A percentile compares a stretch with the other conserved stretches of the same genome.
These are phyloP conservation scores for Hypocrella siamensis DNA, from an alignment of 2,329 filamentous ascomycete species.

Conservation along the genomic window DNA sequence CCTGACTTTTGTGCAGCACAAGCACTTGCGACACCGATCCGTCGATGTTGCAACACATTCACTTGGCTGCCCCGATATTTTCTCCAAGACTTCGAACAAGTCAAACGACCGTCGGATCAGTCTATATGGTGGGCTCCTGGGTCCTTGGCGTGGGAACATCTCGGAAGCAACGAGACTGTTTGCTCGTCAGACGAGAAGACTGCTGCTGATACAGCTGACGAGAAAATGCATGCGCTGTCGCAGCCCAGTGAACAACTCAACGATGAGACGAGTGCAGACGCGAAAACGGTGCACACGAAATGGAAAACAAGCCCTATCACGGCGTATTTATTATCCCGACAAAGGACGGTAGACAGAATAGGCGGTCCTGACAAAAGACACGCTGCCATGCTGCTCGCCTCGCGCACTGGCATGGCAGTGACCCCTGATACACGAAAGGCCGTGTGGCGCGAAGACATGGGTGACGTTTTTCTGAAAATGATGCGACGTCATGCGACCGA, in stretches of 20 bases:
- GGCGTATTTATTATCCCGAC: constrained; percentile 13
- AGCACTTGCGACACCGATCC: constrained; percentile 44
- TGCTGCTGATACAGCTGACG: not conserved
- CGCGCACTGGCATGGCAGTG: constrained; percentile 13
- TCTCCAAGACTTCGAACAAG: constrained; percentile 43
- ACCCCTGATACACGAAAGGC: constrained; percentile 3
- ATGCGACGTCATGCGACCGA: constrained; percentile 31
- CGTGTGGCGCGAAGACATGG: constrained; percentile 36
- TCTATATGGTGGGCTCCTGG: constrained; percentile 41
- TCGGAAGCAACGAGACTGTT: constrained; percentile 5
- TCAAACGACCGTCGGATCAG: constrained; percentile 36
- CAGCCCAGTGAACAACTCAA: not conserved
- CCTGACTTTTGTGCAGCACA: constrained; percentile 32
- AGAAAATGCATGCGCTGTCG: not conserved
- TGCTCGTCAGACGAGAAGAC: not conserved
- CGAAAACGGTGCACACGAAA: not conserved
- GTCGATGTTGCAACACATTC: constrained; percentile 35
- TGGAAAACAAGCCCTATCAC: constrained; percentile 8
- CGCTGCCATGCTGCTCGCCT: constrained; percentile 5
- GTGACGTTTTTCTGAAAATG: constrained; percentile 30
- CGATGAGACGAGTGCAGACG: not conserved
- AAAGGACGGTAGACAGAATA: constrained; percentile 13
- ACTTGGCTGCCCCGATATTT: constrained; percentile 42
- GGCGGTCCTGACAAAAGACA: constrained; percentile 7
- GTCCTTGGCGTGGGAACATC: constrained; percentile 16